Evolutionary conservation across 2,329 filamentous ascomycete genomes (phyloP), one percentile per base, ranked within the genome.

Genomic region (Penicillium concentricum): DNA sequence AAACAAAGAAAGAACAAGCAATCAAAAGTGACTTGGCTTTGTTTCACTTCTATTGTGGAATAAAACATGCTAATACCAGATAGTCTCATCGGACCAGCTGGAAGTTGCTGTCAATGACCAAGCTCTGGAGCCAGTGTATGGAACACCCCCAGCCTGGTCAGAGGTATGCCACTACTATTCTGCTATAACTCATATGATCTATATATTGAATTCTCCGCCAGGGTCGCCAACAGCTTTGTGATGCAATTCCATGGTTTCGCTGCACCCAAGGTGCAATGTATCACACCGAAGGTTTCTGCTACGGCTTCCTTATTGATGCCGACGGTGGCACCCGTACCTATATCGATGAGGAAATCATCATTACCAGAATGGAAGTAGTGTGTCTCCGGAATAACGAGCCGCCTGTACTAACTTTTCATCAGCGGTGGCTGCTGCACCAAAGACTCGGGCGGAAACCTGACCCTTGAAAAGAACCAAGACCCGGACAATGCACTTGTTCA

Each of bases 231-330:
- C 81, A 82, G 15, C 73, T 91, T 0, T 88, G 84, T 61, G 85
- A 90, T 64, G 80, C 85, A 0, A 66, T 90, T 0, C 79, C 81
- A 0, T 88, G 85, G 71, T 90, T 84, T 70, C 82, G 79, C 15
- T 74, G 82, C 2, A 84, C 84, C 37, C 84, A 91, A 62, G 79
- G 83, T 1, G 85, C 84, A 5, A 76, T 80, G 4, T 85, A 91
- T 53, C 76, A 77, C 0, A 75, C 72, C 0, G 72, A 79, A 2
- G 74, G 76, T 0, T 69, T 83, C n/a, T 80, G 80, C 2, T 76
- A 77, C 42, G 85, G 83, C 0, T 82, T 88, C 56, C 76, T 90
- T 24, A 76, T 87, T 20, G 85, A 89, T 63, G 78, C 76, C 0
- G 78, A 82, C 44, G 74, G 75, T 10, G 82, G 82, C 2, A 59